Evolutionary conservation across 2,329 filamentous ascomycete species (phyloP).

Genomic region (Monosporascus sp.): DNA sequence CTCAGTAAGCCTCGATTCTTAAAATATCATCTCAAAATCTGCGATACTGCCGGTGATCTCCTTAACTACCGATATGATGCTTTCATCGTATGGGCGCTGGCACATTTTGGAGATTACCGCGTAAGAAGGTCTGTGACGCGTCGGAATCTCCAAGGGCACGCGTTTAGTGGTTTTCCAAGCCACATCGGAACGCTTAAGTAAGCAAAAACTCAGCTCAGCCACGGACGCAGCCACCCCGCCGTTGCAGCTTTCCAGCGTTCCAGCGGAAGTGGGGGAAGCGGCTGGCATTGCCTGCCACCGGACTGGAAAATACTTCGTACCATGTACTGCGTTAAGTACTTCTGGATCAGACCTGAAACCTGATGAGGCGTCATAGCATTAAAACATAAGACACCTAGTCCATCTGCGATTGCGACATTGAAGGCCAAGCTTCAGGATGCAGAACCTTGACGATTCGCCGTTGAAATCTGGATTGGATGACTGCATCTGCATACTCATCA

Average conservation of each 20-base stretch:
- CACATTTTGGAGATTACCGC: no score
- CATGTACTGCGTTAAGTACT: no score
- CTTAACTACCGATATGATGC: background rate
- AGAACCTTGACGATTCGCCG: background rate
- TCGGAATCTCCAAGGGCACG: background rate
- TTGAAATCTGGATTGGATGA: background rate
- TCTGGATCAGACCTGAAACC: background rate
- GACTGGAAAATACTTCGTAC: no score
- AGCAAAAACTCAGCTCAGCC: background rate
- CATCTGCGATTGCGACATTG: background rate
- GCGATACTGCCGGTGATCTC: background rate
- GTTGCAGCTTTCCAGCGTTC: background rate
- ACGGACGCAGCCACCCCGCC: background rate
- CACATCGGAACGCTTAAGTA: background rate
- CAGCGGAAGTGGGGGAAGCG: background rate
- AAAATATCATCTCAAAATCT: background rate
- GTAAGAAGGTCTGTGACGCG: background rate
- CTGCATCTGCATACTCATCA: background rate
- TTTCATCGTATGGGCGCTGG: background rate
- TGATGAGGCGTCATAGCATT: background rate
- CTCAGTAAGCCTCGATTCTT: background rate
- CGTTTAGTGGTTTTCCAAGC: background rate
- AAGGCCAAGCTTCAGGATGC: background rate
- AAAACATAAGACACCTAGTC: background rate
- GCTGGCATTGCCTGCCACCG: no score